Evolutionary conservation across 441 rosid genomes (phyloP), one percentile per base, ranked within the genome.

Genomic region (Syzygium syzygioides): DNA sequence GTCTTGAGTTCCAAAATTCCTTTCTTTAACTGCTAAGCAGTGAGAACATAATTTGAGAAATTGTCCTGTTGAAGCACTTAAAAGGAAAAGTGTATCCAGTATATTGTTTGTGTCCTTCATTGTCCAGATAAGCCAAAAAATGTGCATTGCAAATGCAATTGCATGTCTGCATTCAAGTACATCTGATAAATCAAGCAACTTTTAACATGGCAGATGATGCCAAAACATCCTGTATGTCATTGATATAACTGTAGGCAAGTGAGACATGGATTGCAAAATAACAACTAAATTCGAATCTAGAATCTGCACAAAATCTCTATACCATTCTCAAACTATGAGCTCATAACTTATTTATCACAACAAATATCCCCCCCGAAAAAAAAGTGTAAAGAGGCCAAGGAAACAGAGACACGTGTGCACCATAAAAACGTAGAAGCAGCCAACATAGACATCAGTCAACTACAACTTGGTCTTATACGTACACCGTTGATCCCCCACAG

Each of bases 401-500:
- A 76, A 76, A 41, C 52, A 76, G 83, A 41, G 53, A 76, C 53
- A 18, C n/a, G 10, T 1, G 52, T 6, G 53, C 83, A 41, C 50
- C 83, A 23, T 76, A 41, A 76, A 41, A 41, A 41, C 83, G 52
- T 76, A 76, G 53, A 76, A 76, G 83, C 83, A 76, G 25, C 83
- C 83, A 76, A 76, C 83, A 76, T 20, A 23, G 83, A 41, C 83
- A 76, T 76, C 83, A 7, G 41, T 76, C 83, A 13, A 79, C 92
- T 90, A 96, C 54, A 96, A 53, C 91, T 92, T 90, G 26, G 95
- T 93, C 85, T 94, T 93, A 48, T 93, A 93, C 87, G 88, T 92
- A 90, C 99, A 98, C 19, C 87, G 87, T 88, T 91, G 96, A 87
- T 94, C 92, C 37, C 93, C 95, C 25, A 95, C 85, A 4, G 93